Evolutionary conservation across 192 early-diverging fungal species (phyloP).

Genomic region (Funneliformis geosporum): DNA sequence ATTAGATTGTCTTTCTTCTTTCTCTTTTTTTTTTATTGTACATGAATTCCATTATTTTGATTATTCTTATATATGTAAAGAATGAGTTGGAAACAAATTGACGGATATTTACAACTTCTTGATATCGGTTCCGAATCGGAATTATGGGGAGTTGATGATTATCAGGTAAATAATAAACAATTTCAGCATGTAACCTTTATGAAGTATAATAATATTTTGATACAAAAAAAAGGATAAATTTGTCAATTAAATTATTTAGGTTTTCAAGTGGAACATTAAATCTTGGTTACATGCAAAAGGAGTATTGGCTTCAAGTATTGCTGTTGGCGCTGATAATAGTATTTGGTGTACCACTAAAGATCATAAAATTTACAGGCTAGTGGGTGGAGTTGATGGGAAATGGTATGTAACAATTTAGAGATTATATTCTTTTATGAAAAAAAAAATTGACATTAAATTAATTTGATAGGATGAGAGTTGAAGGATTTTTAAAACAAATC

Average conservation of each 20-base stretch:
- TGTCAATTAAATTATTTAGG: background rate
- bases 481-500: background rate
- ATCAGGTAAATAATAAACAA: background rate
- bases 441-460: background rate
- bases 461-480: background rate
- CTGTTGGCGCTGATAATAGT: background rate
- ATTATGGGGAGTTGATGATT: background rate
- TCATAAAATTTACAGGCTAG: background rate
- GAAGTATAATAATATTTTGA: no score
- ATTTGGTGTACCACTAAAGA: background rate
- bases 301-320: background rate
- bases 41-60: no score
- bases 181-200: background rate
- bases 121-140: background rate
- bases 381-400: background rate
- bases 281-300: background rate
- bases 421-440: background rate
- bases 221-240: background rate
- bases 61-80: background rate
- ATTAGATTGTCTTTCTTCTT: no score
- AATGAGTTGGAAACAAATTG: background rate
- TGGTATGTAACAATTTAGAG: background rate
- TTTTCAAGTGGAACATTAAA: background rate
- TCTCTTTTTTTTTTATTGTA: no score
- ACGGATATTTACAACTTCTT: background rate